Base-by-base conservation (phyloP, 306 rosid genomes). In the Ziziphus jujuba region DNA sequence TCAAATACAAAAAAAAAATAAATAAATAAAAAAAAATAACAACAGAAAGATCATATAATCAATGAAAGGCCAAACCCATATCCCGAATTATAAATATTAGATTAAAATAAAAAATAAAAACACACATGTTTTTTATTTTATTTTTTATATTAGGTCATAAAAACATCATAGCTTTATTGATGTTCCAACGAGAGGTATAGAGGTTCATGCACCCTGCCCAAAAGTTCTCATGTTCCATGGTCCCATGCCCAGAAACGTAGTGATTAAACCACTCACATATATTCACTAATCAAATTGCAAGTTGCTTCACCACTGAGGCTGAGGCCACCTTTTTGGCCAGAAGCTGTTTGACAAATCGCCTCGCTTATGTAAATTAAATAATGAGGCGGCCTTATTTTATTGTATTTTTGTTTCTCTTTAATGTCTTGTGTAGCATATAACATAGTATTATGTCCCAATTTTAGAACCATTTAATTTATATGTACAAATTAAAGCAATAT, bases 191-290 rank as follows among this genome's bases (percentile, higher is more conserved):
- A 16, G 8, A 10, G n/a, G 61, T 31, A 22, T 9, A 21, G 0
- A 36, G 47, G 56, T 68, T 68, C 73, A 68, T 45, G 73, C 65
- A 68, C 65, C 17, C 6, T 24, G 43, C 43, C 44, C 17, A 25
- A 16, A 24, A 56, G 19, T 43, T 10, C 25, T 68, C 28, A n/a
- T 45, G 28, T 44, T 20, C 9, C 16, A 40, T 0, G 45, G 45
- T 40, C 45, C 45, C 45, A 40, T 36, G 53, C 65, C 49, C 56
- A 58, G 43, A 22, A 12, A 6, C 6, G 5, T 9, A 59, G 64
- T 59, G 64, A 59, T 36, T 59, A 35, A 22, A 14, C 38, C 16
- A 63, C 68, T 45, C 21, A 45, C 21, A 7, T 28, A 25, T 25
- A 10, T 9, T 3, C 2, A 2, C 2, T 9, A 54, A 38, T 35